These are phyloP conservation scores for Thuidium tamariscinum DNA, from an alignment of 225 moss, liverwort and hornwort genomes.

Conservation along the genomic window DNA sequence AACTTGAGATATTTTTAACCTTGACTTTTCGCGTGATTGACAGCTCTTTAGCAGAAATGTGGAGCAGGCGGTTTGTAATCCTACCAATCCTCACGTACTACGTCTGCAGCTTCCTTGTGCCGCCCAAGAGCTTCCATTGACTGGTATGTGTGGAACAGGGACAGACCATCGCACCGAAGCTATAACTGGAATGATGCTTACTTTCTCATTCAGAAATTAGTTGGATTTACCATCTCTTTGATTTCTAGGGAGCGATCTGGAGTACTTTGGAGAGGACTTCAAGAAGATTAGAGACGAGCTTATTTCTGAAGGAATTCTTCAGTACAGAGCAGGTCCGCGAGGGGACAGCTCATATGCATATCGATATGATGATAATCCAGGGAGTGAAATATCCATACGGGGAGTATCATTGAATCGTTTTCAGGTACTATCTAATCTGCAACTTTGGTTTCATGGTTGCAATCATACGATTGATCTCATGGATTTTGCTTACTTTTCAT, in stretches of 20 bases:
- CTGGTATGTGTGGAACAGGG: constrained; percentile 6
- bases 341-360: constrained; percentile 29
- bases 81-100: constrained; percentile 41
- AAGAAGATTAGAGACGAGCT: constrained; percentile 30
- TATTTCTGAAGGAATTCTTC: constrained; percentile 39
- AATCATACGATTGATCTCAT: neutral
- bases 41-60: constrained; percentile 56
- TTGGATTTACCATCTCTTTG: neutral
- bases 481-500: neutral
- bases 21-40: neutral
- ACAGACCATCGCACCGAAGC: neutral
- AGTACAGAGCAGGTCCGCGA: constrained; percentile 24
- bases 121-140: constrained; percentile 45
- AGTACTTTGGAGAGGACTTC: constrained; percentile 46
- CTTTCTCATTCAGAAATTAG: neutral
- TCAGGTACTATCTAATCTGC: constrained; percentile 13
- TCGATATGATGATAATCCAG: constrained; percentile 48
- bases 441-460: neutral
- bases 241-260: constrained; percentile 25
- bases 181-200: neutral
- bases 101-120: constrained; percentile 56
- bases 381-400: constrained; percentile 44
- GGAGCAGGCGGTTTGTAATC: constrained; percentile 58
- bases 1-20: neutral
- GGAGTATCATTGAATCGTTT: constrained; percentile 35